These are phyloP conservation scores for Ceratobasidium sp. DNA, from an alignment of 1,284 basidiomycete genomes.

Conservation along the genomic window DNA sequence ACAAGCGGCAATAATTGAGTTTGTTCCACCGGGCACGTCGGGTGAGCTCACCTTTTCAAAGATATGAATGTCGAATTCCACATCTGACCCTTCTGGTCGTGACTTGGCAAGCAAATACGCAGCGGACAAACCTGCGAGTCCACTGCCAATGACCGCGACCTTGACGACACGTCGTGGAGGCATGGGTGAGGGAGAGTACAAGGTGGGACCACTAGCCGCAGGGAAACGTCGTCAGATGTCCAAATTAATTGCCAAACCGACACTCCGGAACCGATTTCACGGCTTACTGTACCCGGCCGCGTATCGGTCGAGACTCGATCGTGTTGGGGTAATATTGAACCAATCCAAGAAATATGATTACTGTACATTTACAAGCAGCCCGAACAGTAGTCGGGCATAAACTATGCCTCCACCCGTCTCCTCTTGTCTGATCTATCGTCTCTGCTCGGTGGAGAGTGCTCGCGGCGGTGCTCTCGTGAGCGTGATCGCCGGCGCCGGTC, in stretches of 20 bases:
- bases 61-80: slow-evolving; percentile 71
- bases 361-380: slow-evolving; percentile 3
- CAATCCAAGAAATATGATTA: neutral
- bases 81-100: slow-evolving; percentile 52
- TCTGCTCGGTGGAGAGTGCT: slow-evolving; percentile 51
- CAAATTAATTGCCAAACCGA: neutral
- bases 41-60: slow-evolving; percentile 68
- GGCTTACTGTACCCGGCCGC: neutral
- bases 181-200: slow-evolving; percentile 12
- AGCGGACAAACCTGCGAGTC: slow-evolving; percentile 75
- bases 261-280: neutral
- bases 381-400: neutral
- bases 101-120: slow-evolving; percentile 65
- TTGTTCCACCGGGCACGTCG: slow-evolving; percentile 24
- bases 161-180: slow-evolving; percentile 56
- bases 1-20: neutral
- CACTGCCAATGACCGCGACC: slow-evolving; percentile 75
- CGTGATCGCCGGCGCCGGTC: slow-evolving; percentile 50
- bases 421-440: slow-evolving; percentile 50
- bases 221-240: neutral
- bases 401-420: slow-evolving; percentile 49
- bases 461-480: slow-evolving; percentile 51
- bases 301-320: neutral
- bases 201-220: neutral
- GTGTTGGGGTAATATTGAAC: neutral